Evolutionary conservation across 2,329 filamentous ascomycete species (phyloP), one percentile per base, ranked within the genome.

Genomic region (Cladobotryum protrusum): DNA sequence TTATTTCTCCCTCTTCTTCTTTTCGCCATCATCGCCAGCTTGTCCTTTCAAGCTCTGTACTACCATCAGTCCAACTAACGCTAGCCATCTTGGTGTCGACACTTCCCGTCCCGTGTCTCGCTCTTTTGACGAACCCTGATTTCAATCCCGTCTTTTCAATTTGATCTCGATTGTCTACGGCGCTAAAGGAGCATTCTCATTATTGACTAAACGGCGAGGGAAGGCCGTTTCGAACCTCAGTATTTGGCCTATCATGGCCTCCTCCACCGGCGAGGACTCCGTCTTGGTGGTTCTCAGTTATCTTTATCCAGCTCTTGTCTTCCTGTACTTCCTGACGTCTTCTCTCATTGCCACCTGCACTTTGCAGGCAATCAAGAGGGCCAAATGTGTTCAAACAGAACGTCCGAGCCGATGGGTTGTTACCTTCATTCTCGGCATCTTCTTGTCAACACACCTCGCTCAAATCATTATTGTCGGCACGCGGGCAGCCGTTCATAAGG

Each of bases 311-410:
- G 70, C 76, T 9, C 52, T 72, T 17, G 65, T 82, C 52, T 82
- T 83, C 57, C 43, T 71, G 48, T 85, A 79, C 65, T 86, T 82
- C 62, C 62, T 77, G 45, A 54, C 73, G 47, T 69, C 81, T 8
- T 74, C 73, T 19, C 64, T 72, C 29, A 56, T 80, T 46, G 76
- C 76, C 4, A 67, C 77, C 35, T 81, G 75, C 61, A 78, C 73
- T 15, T 67, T 83, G 20, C 75, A 80, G 56, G 75, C 74, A 14
- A 54, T 63, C 19, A 70, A 63, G 47, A 55, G 60, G 43, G 48
- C 53, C 11, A 52, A 50, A 4, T 40, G 45, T 4, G 43, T 47
- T 5, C 51, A 57, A 41, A 11, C 44, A 11, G 53, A 47, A 43
- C 56, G 54, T 6, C 57, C 61, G 6, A 53, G 54, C 17, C 57